These are phyloP conservation scores for Astragalus membranaceus DNA, from an alignment of 306 rosid genomes.

Conservation along the genomic window DNA sequence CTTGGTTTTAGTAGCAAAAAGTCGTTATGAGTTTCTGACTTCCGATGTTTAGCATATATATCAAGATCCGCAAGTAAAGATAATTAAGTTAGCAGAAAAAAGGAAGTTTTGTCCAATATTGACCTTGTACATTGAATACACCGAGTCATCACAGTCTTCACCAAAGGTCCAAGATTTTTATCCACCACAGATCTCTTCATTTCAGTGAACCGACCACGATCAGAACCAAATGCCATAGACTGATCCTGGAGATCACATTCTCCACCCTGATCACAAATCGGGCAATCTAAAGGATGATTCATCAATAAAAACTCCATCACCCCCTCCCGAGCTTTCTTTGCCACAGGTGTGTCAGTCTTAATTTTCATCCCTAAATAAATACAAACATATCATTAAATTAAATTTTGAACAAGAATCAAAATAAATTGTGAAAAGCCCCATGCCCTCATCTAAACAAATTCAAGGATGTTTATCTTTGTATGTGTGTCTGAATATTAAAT, in stretches of 20 bases:
- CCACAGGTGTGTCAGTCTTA: constrained; percentile 92
- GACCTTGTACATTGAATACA: constrained; percentile 99
- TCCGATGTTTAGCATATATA: background rate
- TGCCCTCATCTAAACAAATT: background rate
- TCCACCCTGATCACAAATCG: constrained; percentile 99
- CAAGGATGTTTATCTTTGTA: background rate
- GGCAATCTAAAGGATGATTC: constrained; percentile 99
- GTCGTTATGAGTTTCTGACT: background rate
- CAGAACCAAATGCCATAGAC: constrained; percentile 99
- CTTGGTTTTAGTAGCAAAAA: background rate
- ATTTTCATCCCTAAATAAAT: constrained; percentile 86
- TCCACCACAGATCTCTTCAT: constrained; percentile 96
- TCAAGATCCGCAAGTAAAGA: background rate
- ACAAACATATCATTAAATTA: constrained; percentile 13
- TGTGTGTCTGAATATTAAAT: background rate
- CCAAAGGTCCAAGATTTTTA: constrained; percentile 97
- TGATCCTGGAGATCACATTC: constrained; percentile 99
- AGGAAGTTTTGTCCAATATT: background rate
- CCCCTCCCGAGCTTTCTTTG: constrained; percentile 98
- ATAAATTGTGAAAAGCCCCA: background rate
- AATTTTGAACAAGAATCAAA: constrained; percentile 12
- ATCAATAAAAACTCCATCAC: constrained; percentile 98
- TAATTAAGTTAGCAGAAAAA: background rate
- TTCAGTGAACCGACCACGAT: constrained; percentile 96
- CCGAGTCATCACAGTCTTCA: constrained; percentile 98